These are phyloP conservation scores for Haplosporangium sp. DNA, from an alignment of 371 early-diverging fungal genomes.

Conservation along the genomic window DNA sequence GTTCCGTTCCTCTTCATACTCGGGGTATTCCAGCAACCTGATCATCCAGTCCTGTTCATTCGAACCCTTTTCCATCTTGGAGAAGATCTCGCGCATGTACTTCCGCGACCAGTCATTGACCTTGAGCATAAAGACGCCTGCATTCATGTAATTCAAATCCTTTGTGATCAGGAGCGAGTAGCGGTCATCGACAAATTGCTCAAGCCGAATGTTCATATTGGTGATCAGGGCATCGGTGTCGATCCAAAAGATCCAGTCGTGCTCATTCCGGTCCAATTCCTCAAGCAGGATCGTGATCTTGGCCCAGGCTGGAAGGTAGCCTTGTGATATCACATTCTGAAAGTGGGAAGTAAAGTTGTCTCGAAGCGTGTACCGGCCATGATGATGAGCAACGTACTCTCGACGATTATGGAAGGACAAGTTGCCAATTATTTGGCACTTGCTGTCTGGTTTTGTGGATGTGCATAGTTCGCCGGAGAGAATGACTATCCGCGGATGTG, in stretches of 20 bases:
- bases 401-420: conserved; percentile 28
- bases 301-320: conserved; percentile 27
- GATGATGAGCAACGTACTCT: conserved; percentile 33
- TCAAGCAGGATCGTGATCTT: conserved; percentile 34
- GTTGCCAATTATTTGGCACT: conserved; percentile 22
- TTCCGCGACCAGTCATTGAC: conserved; percentile 41
- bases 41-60: conserved; percentile 46
- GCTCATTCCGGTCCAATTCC: conserved; percentile 24
- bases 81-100: conserved; percentile 12
- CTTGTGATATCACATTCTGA: conserved; percentile 20
- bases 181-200: conserved; percentile 28
- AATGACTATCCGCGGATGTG: conserved; percentile 21
- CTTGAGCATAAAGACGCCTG: conserved; percentile 35
- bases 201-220: conserved; percentile 37
- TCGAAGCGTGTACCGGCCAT: conserved; percentile 27
- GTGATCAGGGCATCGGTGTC: conserved; percentile 35
- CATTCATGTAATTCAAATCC: conserved; percentile 26
- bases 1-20: conserved; percentile 2
- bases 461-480: conserved; percentile 34
- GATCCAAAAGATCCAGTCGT: conserved; percentile 44
- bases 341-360: conserved; percentile 34
- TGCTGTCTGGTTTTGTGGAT: conserved; percentile 7
- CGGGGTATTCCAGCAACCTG: conserved; percentile 7
- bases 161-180: conserved; percentile 32
- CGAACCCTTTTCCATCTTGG: background rate